Base-by-base conservation (phyloP, 2,329 filamentous ascomycete species). In the Phyllosticta capitalensis region DNA sequence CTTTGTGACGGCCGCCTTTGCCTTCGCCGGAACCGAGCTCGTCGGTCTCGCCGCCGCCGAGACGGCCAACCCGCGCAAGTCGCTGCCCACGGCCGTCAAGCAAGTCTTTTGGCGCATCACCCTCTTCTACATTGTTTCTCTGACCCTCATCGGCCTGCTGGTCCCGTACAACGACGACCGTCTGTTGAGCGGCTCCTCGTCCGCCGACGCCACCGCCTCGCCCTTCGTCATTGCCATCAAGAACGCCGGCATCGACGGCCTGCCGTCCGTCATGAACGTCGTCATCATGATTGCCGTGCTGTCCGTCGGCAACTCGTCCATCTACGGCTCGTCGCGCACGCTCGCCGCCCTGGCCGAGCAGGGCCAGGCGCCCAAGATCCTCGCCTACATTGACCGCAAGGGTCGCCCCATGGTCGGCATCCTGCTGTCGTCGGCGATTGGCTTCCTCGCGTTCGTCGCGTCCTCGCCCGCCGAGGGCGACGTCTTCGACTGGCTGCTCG, bases 81-180 rank as follows among this genome's bases (percentile, higher is more conserved):
- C 89, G 1, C 80, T 97, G 0, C 92, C 92, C 0, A 92, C 87
- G 0, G 92, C 92, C 22, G 85, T 95, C 68, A 95, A 95, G 75
- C 92, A 96, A 73, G 91, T 96, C 50, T 96, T 96, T 74, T 96
- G 92, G 91, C 87, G 92, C 67, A 95, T 96, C 68, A 84, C 85
- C 3, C 80, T 69, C 48, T 96, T 96, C 77, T 96, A 96, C 75
- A 81, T 96, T 55, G 84, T 95, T 33, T 88, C 89, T 0, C 80
- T 96, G 10, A 84, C 84, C 4, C 77, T 96, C 3, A 84, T 96
- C 60, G 90, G 92, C 24, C 80, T 96, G 0, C 79, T 96, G 2
- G 90, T 96, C 0, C 88, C 87, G 0, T 92, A 88, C 71, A 76
- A 82, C 66, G 83, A 95, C 62, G 59, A 68, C 0, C 78, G 80